Base-by-base conservation (phyloP, 257 asterid genomes). In the Marsdenia floribunda region DNA sequence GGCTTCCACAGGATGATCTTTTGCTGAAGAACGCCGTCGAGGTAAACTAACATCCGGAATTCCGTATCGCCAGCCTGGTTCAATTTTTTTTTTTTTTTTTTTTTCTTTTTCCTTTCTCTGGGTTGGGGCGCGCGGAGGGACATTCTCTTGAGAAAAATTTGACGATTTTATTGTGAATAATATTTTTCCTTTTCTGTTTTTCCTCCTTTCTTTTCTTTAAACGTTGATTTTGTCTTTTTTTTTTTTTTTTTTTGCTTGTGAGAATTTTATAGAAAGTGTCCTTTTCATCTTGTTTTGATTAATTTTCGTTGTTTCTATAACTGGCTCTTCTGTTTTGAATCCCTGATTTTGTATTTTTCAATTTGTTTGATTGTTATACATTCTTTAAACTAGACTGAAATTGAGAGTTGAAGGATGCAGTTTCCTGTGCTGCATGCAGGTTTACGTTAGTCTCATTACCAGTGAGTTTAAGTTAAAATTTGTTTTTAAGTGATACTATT, bases 1-100 rank as follows among this genome's bases (percentile, higher is more conserved):
- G 92, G 96, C 73, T 73, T 76, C 89, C 96, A 0, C 81, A 82
- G 71, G 96, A 90, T 80, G 93, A 90, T 76, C 70, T 88, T 46
- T 58, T 90, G 82, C 96, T 92, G 19, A 89, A 73, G 72, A 83
- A 82, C 80, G 86, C 96, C 80, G 78, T 88, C 26, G 93, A 92
- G 97, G 97, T 92, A 79, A 59, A 44, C 46, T 9, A 18, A 52
- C 42, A 74, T 44, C 8, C 49, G 12, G 35, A 47, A 11, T 37
- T 29, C 11, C 8, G 54, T 38, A 77, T 59, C 9, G 11, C 19
- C 7, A 9, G 10, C 58, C 42, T 52, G 19, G 19, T 7, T 73
- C 40, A 29, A 22, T 35, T 60, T 70, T 7, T n/a, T 35, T 60
- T 70, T 7, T n/a, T n/a, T n/a, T n/a, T n/a, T n/a, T n/a, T n/a